phyloP scores from a whole-genome alignment of 495 filamentous ascomycete species.

The Talaromyces wortmannii region DNA sequence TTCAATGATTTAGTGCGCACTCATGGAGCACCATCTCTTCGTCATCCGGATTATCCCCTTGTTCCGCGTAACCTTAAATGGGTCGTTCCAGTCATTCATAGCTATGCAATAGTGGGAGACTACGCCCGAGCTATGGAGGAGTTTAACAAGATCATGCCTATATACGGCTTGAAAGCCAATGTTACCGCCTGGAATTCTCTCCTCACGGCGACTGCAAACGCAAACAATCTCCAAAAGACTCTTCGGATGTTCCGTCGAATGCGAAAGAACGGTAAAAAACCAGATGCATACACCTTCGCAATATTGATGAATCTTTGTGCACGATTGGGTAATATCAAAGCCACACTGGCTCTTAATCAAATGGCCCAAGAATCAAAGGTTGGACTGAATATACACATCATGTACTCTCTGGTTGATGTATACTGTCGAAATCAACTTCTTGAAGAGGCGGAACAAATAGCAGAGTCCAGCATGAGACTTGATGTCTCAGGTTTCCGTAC shows the following conservation, averaged over 20 bases:
- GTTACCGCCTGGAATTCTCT: slow-evolving; percentile 67
- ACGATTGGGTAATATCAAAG: slow-evolving; percentile 67
- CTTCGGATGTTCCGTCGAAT: slow-evolving; percentile 53
- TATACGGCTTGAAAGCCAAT: slow-evolving; percentile 48
- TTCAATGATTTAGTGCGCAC: slow-evolving; percentile 26
- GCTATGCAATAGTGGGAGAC: slow-evolving; percentile 59
- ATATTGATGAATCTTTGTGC: slow-evolving; percentile 67
- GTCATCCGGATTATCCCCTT: neutral
- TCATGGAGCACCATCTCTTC: slow-evolving; percentile 14
- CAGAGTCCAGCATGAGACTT: slow-evolving; percentile 32
- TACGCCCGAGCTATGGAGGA: slow-evolving; percentile 45
- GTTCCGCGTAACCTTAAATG: slow-evolving; percentile 21
- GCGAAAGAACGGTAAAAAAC: slow-evolving; percentile 29
- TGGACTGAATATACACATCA: slow-evolving; percentile 33
- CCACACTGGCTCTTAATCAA: slow-evolving; percentile 53
- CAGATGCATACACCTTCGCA: slow-evolving; percentile 57
- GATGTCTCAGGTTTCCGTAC: slow-evolving; percentile 40
- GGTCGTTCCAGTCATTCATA: slow-evolving; percentile 50
- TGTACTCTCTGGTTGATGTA: slow-evolving; percentile 58
- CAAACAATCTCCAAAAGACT: slow-evolving; percentile 57
- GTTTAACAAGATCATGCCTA: slow-evolving; percentile 49
- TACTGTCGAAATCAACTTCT: slow-evolving; percentile 59
- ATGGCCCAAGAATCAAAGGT: slow-evolving; percentile 32
- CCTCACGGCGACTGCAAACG: slow-evolving; percentile 60
- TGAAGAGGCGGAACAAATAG: slow-evolving; percentile 54